Base-by-base conservation (phyloP, 176 grass and related monocot genomes). In the Panicum miliaceum region DNA sequence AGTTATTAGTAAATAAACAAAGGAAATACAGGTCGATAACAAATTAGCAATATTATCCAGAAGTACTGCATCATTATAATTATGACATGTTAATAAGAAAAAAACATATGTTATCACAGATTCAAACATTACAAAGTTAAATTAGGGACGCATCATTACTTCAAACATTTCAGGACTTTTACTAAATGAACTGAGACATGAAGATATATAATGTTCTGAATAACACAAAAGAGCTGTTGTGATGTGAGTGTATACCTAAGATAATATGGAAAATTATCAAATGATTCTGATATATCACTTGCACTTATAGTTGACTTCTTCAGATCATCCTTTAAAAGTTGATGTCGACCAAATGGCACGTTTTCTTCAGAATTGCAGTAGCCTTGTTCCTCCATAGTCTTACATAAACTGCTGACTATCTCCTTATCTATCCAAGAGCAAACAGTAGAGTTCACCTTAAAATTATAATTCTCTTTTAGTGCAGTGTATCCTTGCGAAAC, bases 191-290 rank as follows among this genome's bases (percentile, higher is more conserved):
- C 37, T 68, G 41, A 0, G 6, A 25, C 12, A 3, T 67, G 3
- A 63, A 32, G 29, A 29, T 63, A 60, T 26, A 60, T 47, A 47
- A 27, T 51, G 29, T 22, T 35, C 10, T 13, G 50, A 64, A 23
- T 27, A 47, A 68, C 18, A 69, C 22, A 83, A 65, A 76, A 53
- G 63, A 84, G 51, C 15, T n/a, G 37, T 48, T 72, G 7, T 3
- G 25, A 60, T 60, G n/a, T 6, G 54, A 81, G 32, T n/a, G 27
- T 56, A 47, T 87, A 98, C 96, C 96, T 98, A 70, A 98, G 87
- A 78, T 90, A 98, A 84, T 98, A 98, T 20, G 96, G 86, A 78
- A 95, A 98, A 69, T 62, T 91, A 70, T 98, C 91, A 81, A 98
- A 93, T 56, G 92, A 92, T 72, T 85, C 88, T 57, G 89, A 80